A percentile compares a stretch with the other conserved stretches of the same genome.
Evolutionary conservation across 2,329 filamentous ascomycete species (phyloP).

Genomic region (Aspergillus sergii): DNA sequence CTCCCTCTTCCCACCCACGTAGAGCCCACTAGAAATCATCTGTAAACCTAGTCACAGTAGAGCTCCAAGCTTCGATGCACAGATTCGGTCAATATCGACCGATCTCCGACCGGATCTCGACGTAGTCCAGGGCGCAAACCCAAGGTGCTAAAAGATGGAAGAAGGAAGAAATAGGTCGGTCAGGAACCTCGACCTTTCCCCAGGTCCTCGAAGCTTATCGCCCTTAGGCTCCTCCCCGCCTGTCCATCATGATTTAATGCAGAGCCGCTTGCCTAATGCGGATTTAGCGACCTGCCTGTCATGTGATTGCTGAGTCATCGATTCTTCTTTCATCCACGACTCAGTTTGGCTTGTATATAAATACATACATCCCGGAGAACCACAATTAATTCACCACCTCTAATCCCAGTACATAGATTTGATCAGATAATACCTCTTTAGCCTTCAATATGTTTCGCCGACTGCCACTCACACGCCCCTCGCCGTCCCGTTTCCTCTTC

Average conservation of each 20-base stretch:
- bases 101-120: background rate
- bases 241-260: conserved; percentile 21
- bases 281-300: conserved; percentile 5
- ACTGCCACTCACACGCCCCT: background rate
- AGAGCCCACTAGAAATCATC: background rate
- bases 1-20: background rate
- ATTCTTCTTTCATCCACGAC: background rate
- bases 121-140: background rate
- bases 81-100: background rate
- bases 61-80: background rate
- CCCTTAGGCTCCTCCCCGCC: conserved; percentile 33
- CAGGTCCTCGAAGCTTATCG: conserved; percentile 35
- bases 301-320: conserved; percentile 27
- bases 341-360: background rate
- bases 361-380: no score
- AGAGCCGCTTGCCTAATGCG: conserved; percentile 20
- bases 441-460: conserved; percentile 10
- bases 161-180: conserved; percentile 6
- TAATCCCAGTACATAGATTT: background rate
- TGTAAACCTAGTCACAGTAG: background rate
- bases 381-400: background rate
- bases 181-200: conserved; percentile 11
- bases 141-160: conserved; percentile 5
- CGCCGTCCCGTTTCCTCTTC: background rate
- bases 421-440: background rate